phyloP scores from a whole-genome alignment of 441 rosid genomes.

The Melastoma candidum region DNA sequence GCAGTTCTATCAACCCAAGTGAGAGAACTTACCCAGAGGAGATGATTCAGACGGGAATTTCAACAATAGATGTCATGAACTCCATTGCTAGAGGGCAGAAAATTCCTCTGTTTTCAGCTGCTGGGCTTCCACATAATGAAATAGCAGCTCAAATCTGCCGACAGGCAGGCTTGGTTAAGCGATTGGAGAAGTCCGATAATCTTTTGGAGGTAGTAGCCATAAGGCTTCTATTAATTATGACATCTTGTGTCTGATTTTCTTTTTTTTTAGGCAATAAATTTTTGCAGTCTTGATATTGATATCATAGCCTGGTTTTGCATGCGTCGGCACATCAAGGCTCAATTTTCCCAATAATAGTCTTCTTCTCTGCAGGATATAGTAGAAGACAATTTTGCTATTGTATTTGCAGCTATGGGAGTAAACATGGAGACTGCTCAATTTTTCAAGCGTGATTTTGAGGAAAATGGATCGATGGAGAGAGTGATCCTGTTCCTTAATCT shows the following conservation, averaged over 20 bases:
- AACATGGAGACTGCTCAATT: conserved; percentile 99
- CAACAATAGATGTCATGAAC: conserved; percentile 99
- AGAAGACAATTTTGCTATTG: conserved; percentile 98
- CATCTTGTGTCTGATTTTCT: too few relatives aligned
- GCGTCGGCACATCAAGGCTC: too few relatives aligned
- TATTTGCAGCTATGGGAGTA: conserved; percentile 99
- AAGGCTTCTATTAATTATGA: too few relatives aligned
- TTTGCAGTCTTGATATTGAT: too few relatives aligned
- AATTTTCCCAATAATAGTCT: too few relatives aligned
- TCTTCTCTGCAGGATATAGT: conserved; percentile 42
- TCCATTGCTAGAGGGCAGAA: conserved; percentile 99
- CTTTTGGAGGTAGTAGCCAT: conserved; percentile 44
- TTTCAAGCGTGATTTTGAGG: conserved; percentile 98
- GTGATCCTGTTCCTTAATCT: conserved; percentile 91
- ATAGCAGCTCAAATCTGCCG: conserved; percentile 99
- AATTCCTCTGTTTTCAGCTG: conserved; percentile 98
- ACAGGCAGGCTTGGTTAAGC: conserved; percentile 97
- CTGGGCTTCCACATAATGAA: conserved; percentile 99
- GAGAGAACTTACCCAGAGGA: conserved; percentile 99
- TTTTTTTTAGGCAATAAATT: too few relatives aligned
- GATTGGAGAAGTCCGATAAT: conserved; percentile 75
- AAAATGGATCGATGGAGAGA: conserved; percentile 99
- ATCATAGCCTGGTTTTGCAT: too few relatives aligned
- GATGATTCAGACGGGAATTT: conserved; percentile 99
- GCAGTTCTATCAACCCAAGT: conserved; percentile 98